phyloP scores from a whole-genome alignment of 1,139 yeast species.

The Ogataea hybrid region DNA sequence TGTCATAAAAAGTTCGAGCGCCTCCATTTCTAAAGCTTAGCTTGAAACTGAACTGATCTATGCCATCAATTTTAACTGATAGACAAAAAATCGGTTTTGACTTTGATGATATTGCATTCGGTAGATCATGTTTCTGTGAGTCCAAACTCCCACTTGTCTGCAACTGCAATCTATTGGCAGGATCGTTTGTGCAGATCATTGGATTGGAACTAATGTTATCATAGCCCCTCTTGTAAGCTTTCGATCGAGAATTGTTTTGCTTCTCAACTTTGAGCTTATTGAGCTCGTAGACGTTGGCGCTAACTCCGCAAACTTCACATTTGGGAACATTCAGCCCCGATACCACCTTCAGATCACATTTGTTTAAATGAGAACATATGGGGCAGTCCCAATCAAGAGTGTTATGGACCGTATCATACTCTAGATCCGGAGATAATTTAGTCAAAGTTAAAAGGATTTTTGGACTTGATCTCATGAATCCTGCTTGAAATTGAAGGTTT shows the following conservation, averaged over 20 bases:
- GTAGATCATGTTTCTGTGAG: no score
- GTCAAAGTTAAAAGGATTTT: constrained; percentile 45
- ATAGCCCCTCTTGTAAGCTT: no score
- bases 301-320: constrained; percentile 75
- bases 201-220: no score
- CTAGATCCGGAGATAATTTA: neutral
- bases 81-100: neutral
- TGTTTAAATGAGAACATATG: constrained; percentile 73
- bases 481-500: constrained; percentile 46
- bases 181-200: no score
- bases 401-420: neutral
- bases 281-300: neutral
- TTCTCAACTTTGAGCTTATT: neutral
- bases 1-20: constrained; percentile 44
- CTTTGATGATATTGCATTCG: no score
- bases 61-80: neutral
- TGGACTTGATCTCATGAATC: constrained; percentile 78
- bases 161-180: no score
- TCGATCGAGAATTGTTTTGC: neutral
- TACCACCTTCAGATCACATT: neutral
- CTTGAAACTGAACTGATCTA: constrained; percentile 35
- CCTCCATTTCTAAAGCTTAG: constrained; percentile 66
- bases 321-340: constrained; percentile 38
- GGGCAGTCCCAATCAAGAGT: constrained; percentile 75
- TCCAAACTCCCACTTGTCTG: no score